phyloP scores from a whole-genome alignment of 2,329 filamentous ascomycete genomes.

The Penicillium frequentans region DNA sequence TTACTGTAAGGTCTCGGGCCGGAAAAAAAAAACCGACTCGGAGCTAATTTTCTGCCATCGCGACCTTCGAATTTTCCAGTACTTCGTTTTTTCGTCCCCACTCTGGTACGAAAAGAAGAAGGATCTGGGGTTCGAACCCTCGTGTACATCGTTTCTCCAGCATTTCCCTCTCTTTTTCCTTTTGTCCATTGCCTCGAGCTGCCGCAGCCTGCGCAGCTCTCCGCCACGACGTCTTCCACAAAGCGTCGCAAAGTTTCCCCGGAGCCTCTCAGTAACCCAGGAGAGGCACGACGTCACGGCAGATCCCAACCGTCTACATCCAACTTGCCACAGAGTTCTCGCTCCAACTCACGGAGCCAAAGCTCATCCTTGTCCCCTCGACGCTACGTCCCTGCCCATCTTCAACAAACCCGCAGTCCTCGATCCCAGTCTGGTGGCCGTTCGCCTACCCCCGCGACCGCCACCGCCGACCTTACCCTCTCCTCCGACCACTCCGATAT shows the following conservation, averaged over 20 bases:
- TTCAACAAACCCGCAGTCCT: constrained; percentile 50
- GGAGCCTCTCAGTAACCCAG: constrained; percentile 41
- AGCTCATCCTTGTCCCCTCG: constrained; percentile 35
- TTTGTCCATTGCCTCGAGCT: constrained; percentile 37
- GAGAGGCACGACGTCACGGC: constrained; percentile 39
- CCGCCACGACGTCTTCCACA: constrained; percentile 51
- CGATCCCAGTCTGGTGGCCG: constrained; percentile 35
- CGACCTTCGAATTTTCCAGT: background rate
- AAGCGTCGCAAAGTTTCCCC: constrained; percentile 50
- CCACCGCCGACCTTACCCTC: constrained; percentile 54
- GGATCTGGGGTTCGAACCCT: background rate
- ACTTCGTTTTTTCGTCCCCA: background rate
- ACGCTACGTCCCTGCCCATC: constrained; percentile 56
- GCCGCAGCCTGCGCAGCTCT: constrained; percentile 48
- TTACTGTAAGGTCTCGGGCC: background rate
- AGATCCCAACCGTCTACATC: constrained; percentile 24
- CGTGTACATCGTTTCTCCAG: background rate
- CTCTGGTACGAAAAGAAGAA: background rate
- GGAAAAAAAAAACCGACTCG: constrained; percentile 1
- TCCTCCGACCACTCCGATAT: constrained; percentile 49
- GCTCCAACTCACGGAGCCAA: constrained; percentile 26
- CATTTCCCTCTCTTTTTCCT: background rate
- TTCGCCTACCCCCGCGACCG: constrained; percentile 47
- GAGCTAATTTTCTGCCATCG: constrained; percentile 1
- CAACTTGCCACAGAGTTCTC: constrained; percentile 24